phyloP scores from a whole-genome alignment of 306 rosid species.

The Dicorynia guianensis region DNA sequence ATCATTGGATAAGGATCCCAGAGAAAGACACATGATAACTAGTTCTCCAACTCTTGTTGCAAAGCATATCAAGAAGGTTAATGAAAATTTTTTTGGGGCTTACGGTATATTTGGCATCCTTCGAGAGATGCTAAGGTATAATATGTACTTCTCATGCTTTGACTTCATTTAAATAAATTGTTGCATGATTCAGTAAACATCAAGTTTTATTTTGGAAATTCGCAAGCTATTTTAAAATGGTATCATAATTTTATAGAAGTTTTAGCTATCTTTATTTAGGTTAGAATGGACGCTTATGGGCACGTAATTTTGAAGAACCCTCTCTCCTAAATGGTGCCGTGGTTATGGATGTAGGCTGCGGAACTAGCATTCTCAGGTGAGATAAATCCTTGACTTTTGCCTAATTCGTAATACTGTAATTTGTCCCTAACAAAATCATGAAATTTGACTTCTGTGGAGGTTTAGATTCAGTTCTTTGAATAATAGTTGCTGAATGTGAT shows the following conservation, averaged over 20 bases:
- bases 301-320: conserved; percentile 79
- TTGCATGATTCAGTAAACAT: conserved; percentile 12
- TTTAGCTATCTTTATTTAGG: conserved; percentile 56
- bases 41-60: conserved; percentile 53
- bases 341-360: conserved; percentile 95
- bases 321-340: conserved; percentile 78
- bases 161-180: conserved; percentile 31
- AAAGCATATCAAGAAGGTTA: conserved; percentile 69
- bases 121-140: conserved; percentile 91
- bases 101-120: conserved; percentile 94
- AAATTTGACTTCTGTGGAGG: conserved; percentile 2
- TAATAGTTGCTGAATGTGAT: background rate
- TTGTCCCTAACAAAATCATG: conserved; percentile 2
- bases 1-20: conserved; percentile 42
- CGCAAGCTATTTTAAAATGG: conserved; percentile 14
- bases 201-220: background rate
- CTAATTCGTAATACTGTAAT: background rate
- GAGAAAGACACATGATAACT: conserved; percentile 43
- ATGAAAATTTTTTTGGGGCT: conserved; percentile 84
- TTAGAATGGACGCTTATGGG: conserved; percentile 88
- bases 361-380: conserved; percentile 95
- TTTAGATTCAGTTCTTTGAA: background rate
- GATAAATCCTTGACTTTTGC: conserved; percentile 40
- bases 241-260: conserved; percentile 18
- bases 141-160: conserved; percentile 24